phyloP scores from a whole-genome alignment of 805 yeast genomes.

The Blastobotrys attinorum region DNA sequence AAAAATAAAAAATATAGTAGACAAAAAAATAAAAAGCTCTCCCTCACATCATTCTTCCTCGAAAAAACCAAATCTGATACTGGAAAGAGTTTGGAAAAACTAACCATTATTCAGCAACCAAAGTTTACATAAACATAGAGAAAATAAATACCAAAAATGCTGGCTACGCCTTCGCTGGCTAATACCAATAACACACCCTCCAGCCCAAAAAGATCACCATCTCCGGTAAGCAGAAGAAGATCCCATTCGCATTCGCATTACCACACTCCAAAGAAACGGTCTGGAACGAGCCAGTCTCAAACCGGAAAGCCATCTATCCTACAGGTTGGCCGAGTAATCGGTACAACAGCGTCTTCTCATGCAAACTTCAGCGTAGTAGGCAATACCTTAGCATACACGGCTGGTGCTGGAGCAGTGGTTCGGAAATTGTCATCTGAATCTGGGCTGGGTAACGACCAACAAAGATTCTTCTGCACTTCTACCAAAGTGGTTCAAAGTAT shows the following conservation, averaged over 20 bases:
- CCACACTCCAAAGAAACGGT: neutral
- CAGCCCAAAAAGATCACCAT: too few relatives aligned
- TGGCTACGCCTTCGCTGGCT: too few relatives aligned
- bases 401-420: slow-evolving; percentile 25
- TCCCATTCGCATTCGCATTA: neutral
- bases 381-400: slow-evolving; percentile 19
- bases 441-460: slow-evolving; percentile 4
- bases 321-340: slow-evolving; percentile 11
- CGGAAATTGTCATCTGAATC: slow-evolving; percentile 6
- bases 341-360: slow-evolving; percentile 17
- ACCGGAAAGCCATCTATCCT: neutral
- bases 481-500: slow-evolving; percentile 13
- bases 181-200: too few relatives aligned
- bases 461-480: slow-evolving; percentile 14
- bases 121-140: too few relatives aligned
- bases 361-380: slow-evolving; percentile 12
- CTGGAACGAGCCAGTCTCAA: neutral
- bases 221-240: too few relatives aligned
- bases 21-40: too few relatives aligned
- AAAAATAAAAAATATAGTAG: too few relatives aligned
- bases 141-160: too few relatives aligned
- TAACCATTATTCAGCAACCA: too few relatives aligned
- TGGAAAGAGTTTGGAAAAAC: too few relatives aligned
- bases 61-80: too few relatives aligned
- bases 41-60: too few relatives aligned